A percentile compares a stretch with the other conserved stretches of the same genome.
phyloP scores from a whole-genome alignment of 108 stramenopile genomes.

The Phaeodactylum tricornutum region DNA sequence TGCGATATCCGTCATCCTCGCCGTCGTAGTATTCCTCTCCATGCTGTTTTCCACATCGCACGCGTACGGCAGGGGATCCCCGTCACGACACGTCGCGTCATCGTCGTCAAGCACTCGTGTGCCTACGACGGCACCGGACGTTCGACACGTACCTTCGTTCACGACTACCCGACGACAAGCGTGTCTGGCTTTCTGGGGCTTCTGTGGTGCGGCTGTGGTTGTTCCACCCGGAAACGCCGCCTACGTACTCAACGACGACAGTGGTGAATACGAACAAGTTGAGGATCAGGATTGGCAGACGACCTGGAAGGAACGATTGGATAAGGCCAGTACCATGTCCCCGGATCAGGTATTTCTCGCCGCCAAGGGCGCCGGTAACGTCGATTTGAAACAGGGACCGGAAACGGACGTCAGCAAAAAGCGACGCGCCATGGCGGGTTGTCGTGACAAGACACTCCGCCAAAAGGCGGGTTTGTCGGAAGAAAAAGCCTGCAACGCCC shows the following conservation, averaged over 20 bases:
- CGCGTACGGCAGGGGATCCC: no score
- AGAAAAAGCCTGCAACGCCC: slow-evolving; percentile 28
- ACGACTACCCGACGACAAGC: no score
- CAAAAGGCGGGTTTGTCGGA: slow-evolving; percentile 17
- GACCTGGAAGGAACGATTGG: slow-evolving; percentile 40
- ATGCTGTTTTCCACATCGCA: no score
- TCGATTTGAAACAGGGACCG: slow-evolving; percentile 24
- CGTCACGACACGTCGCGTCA: no score
- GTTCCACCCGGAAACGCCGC: no score
- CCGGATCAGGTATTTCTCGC: slow-evolving; percentile 44
- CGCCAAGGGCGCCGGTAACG: slow-evolving; percentile 45
- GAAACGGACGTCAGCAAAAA: slow-evolving; percentile 41
- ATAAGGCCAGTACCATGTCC: slow-evolving; percentile 36
- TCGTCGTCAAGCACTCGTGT: no score
- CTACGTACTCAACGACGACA: slow-evolving; percentile 45
- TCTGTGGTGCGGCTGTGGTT: no score
- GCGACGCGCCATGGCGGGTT: slow-evolving; percentile 42
- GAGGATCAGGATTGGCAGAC: slow-evolving; percentile 45
- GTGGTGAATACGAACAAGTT: slow-evolving; percentile 52
- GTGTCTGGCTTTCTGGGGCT: no score
- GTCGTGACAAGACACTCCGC: slow-evolving; percentile 26
- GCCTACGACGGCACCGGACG: no score
- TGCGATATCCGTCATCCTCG: no score
- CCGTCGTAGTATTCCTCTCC: no score
- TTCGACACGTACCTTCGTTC: no score